Conservation (phyloP, 2,329 filamentous ascomycete genomes). For the Beauveria pseudobassiana region DNA sequence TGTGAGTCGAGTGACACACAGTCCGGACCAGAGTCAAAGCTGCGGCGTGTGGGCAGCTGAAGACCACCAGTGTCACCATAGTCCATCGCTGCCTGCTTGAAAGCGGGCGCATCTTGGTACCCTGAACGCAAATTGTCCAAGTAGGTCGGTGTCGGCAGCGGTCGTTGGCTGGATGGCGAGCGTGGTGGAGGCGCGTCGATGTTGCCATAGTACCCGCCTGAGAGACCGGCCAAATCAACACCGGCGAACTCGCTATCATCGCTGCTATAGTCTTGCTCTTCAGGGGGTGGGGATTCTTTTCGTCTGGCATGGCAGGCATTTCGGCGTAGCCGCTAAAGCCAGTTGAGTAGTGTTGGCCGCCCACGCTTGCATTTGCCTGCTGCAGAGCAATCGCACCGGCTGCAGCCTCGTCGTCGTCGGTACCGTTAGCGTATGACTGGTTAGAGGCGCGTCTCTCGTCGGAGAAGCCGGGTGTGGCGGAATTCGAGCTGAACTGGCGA, state of each 20-base stretch:
- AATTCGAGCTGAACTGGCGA: conserved; percentile 43
- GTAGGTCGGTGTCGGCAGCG: conserved; percentile 39
- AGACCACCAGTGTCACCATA: conserved; percentile 86
- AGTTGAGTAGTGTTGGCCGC: conserved; percentile 47
- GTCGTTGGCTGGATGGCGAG: conserved; percentile 33
- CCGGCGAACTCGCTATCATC: conserved; percentile 66
- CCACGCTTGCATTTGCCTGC: conserved; percentile 64
- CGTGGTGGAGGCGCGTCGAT: conserved; percentile 32
- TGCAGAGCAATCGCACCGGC: conserved; percentile 78
- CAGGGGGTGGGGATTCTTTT: conserved; percentile 35
- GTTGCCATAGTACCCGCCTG: conserved; percentile 60
- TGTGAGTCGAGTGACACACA: conserved; percentile 49
- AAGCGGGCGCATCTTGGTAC: conserved; percentile 30
- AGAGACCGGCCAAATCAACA: conserved; percentile 66
- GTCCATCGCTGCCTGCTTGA: conserved; percentile 66
- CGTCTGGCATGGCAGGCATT: conserved; percentile 23
- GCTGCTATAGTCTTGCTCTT: conserved; percentile 42
- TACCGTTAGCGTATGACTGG: background rate
- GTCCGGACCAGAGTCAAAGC: conserved; percentile 92
- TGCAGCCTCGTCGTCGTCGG: conserved; percentile 70
- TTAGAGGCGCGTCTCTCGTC: conserved; percentile 17
- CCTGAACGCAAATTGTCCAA: conserved; percentile 19
- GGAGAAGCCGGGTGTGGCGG: conserved; percentile 33
- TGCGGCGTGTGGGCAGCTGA: conserved; percentile 69
- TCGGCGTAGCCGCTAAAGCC: conserved; percentile 25